phyloP scores from a whole-genome alignment of 2,329 filamentous ascomycete species.

The Xylariales sp. region DNA sequence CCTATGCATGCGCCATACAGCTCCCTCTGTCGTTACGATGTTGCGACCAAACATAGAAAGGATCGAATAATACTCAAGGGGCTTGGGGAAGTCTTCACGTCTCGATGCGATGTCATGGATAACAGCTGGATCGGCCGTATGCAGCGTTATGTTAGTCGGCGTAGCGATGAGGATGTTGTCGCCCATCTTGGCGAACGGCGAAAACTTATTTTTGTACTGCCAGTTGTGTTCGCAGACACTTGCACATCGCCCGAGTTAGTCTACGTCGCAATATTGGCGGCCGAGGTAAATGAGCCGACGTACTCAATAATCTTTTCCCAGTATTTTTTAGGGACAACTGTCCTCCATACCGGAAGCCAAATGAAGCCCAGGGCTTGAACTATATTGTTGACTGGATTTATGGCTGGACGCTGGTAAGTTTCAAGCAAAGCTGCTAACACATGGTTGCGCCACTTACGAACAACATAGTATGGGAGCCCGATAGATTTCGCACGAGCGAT shows the following conservation, averaged over 20 bases:
- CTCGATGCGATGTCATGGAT: constrained; percentile 73
- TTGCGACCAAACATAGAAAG: constrained; percentile 77
- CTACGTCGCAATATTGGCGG: neutral
- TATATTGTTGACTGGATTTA: constrained; percentile 60
- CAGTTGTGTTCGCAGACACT: constrained; percentile 66
- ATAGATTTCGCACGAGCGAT: constrained; percentile 62
- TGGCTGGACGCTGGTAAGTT: constrained; percentile 53
- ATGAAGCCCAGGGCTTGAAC: constrained; percentile 67
- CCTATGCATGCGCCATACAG: constrained; percentile 77
- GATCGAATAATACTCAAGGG: constrained; percentile 67
- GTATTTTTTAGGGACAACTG: constrained; percentile 63
- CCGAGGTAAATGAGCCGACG: constrained; percentile 43
- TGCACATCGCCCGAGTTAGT: constrained; percentile 22
- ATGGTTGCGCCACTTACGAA: constrained; percentile 58
- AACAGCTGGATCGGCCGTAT: constrained; percentile 71
- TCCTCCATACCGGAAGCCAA: constrained; percentile 66
- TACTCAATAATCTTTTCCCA: constrained; percentile 72
- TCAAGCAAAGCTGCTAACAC: constrained; percentile 7
- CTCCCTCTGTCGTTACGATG: constrained; percentile 76
- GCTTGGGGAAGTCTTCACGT: constrained; percentile 78
- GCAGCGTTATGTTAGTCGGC: constrained; percentile 64
- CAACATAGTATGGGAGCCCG: constrained; percentile 64
- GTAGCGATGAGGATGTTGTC: constrained; percentile 74
- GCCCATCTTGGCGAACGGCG: constrained; percentile 68
- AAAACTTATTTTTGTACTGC: constrained; percentile 64